A percentile compares a stretch with the other conserved stretches of the same genome.
Conservation (phyloP, 805 yeast species). For the Candida insectorum region DNA sequence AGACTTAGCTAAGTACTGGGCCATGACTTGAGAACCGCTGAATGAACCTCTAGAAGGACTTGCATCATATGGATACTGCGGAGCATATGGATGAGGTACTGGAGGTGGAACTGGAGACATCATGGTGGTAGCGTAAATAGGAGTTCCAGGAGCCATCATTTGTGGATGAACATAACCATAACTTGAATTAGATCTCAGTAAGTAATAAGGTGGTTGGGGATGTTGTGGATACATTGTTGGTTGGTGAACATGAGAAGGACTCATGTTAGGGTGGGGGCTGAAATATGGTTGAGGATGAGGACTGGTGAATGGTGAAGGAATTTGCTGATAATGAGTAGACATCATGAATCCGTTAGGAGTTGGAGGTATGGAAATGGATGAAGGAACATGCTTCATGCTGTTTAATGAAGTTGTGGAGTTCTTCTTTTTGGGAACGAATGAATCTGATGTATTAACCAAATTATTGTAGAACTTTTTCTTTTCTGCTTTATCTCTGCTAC, state of each 20-base stretch:
- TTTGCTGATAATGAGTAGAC: constrained; percentile 1
- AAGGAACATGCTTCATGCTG: background rate
- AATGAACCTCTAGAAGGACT: constrained; percentile 10
- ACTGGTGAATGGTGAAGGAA: constrained; percentile 3
- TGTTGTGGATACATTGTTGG: constrained; percentile 7
- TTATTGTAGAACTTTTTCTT: constrained; percentile 11
- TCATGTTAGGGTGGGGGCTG: no score
- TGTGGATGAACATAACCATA: constrained; percentile 8
- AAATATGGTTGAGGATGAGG: no score
- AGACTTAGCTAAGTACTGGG: constrained; percentile 68
- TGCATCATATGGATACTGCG: constrained; percentile 4
- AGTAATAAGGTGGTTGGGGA: constrained; percentile 1
- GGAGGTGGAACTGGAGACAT: constrained; percentile 11
- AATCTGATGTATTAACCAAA: constrained; percentile 18
- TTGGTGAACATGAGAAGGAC: constrained; percentile 8
- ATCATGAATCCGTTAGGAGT: constrained; percentile 6
- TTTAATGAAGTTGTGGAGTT: background rate
- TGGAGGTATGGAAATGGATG: constrained; percentile 4
- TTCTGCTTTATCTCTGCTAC: constrained; percentile 9
- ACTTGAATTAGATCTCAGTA: constrained; percentile 7
- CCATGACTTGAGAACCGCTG: constrained; percentile 73
- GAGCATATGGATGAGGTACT: constrained; percentile 4
- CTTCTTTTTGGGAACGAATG: constrained; percentile 11
- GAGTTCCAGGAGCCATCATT: constrained; percentile 3
- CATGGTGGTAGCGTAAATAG: constrained; percentile 7